These are phyloP conservation scores for Gamsiella multidivaricata DNA, from an alignment of 192 early-diverging fungal species.

Conservation along the genomic window DNA sequence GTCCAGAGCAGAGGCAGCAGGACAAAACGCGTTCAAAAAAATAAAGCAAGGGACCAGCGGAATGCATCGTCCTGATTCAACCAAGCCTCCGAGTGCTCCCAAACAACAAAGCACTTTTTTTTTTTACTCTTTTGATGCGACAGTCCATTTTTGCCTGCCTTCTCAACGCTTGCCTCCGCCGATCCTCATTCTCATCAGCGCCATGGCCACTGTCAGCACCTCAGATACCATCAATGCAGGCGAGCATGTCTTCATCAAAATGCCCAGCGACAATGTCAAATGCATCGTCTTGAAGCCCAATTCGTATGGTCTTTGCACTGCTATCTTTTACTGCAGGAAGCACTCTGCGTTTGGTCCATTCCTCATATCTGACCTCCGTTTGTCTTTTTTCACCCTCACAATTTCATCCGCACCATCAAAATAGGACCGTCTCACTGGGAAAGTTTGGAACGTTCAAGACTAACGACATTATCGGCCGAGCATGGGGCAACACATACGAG, in stretches of 20 bases:
- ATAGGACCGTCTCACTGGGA: constrained; percentile 75
- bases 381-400: too few species aligned
- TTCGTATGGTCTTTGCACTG: constrained; percentile 41
- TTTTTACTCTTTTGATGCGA: too few species aligned
- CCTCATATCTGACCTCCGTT: too few species aligned
- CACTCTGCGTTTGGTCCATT: not conserved
- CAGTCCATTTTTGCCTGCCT: not conserved
- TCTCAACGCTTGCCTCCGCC: too few species aligned
- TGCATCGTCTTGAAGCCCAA: constrained; percentile 74
- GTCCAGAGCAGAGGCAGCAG: too few species aligned
- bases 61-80: too few species aligned
- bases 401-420: too few species aligned
- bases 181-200: not conserved
- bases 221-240: constrained; percentile 61
- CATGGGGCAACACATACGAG: constrained; percentile 87
- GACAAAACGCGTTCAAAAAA: too few species aligned
- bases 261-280: constrained; percentile 90
- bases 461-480: constrained; percentile 82
- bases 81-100: too few species aligned
- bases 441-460: constrained; percentile 92
- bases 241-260: constrained; percentile 78
- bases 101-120: not conserved
- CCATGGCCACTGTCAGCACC: constrained; percentile 17
- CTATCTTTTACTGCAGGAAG: not conserved
- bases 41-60: too few species aligned